phyloP scores from a whole-genome alignment of 2,329 filamentous ascomycete genomes.

The Diaporthe longicolla region DNA sequence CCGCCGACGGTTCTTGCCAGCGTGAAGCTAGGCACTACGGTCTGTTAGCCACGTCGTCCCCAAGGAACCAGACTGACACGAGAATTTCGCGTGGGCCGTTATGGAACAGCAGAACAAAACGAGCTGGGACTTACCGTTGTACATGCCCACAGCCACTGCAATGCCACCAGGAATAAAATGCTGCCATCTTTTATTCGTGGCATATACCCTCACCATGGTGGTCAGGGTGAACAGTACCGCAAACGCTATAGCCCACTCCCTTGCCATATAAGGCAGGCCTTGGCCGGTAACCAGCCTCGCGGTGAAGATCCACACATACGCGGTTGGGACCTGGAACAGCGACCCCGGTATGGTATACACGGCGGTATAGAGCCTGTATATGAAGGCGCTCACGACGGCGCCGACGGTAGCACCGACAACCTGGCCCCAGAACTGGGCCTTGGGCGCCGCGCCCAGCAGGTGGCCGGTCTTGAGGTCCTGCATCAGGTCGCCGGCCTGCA shows the following conservation, averaged over 20 bases:
- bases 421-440: slow-evolving; percentile 97
- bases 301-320: slow-evolving; percentile 98
- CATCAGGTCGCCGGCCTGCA: slow-evolving; percentile 96
- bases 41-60: slow-evolving; percentile 15
- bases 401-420: slow-evolving; percentile 90
- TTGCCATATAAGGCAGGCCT: slow-evolving; percentile 86
- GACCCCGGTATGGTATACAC: slow-evolving; percentile 92
- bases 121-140: slow-evolving; percentile 10
- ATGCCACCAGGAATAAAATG: slow-evolving; percentile 90
- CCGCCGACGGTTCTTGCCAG: slow-evolving; percentile 89
- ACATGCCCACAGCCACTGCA: slow-evolving; percentile 89
- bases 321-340: slow-evolving; percentile 93
- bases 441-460: slow-evolving; percentile 89
- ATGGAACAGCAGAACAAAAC: background rate
- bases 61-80: no score
- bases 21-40: slow-evolving; percentile 87
- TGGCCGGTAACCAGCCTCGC: slow-evolving; percentile 92
- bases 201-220: slow-evolving; percentile 78
- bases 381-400: slow-evolving; percentile 85
- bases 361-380: slow-evolving; percentile 89
- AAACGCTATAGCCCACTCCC: slow-evolving; percentile 82
- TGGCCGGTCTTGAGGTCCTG: slow-evolving; percentile 98
- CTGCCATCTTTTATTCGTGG: slow-evolving; percentile 73
- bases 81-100: no score
- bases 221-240: slow-evolving; percentile 79